Base-by-base conservation (phyloP, 495 filamentous ascomycete genomes). In the Hypoxylon perforatum region DNA sequence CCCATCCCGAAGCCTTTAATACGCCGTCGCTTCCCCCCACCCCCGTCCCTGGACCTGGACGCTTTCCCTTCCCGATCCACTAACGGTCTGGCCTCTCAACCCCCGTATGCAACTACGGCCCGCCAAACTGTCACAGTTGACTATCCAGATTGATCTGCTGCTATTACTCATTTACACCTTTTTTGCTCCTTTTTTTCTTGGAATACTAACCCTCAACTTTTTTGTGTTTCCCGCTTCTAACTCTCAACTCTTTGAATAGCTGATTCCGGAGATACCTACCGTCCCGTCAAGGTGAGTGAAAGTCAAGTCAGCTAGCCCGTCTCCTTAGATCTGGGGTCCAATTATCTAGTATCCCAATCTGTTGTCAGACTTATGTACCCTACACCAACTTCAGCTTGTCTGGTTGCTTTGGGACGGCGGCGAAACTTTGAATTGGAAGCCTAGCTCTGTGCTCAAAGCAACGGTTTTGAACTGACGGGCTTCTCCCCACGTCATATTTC, bases 211-310 rank as follows among this genome's bases (percentile, higher is more conserved):
- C 71, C 18, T 44, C n/a, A n/a, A n/a, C n/a, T n/a, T 42, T 42
- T 70, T 68, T 30, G 44, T 46, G 51, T 57, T 60, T 39, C 63
- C 75, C 23, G 46, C 28, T 70, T 75, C 80, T 82, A 77, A 83
- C 79, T 52, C 65, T 59, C 46, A 50, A 69, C 72, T 60, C 54
- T 36, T 46, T 61, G 52, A 55, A 76, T 67, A 84, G 82, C 82
- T 63, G 81, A 84, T 63, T 76, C 81, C 57, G 81, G 80, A 74
- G 81, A 84, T 62, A 83, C 76, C 41, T 84, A 84, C 63, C 81
- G 81, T 63, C 80, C 81, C 61, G 82, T 84, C 0, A 68, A 68
- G 65, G 65, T 68, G 57, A 68, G 65, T 56, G 3, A 57, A 61
- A 68, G 65, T 56, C 7, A 57, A 46, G 18, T 41, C 30, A 30